Conservation (phyloP, 1,139 yeast species). For the Casaregolazyma lundiana region DNA sequence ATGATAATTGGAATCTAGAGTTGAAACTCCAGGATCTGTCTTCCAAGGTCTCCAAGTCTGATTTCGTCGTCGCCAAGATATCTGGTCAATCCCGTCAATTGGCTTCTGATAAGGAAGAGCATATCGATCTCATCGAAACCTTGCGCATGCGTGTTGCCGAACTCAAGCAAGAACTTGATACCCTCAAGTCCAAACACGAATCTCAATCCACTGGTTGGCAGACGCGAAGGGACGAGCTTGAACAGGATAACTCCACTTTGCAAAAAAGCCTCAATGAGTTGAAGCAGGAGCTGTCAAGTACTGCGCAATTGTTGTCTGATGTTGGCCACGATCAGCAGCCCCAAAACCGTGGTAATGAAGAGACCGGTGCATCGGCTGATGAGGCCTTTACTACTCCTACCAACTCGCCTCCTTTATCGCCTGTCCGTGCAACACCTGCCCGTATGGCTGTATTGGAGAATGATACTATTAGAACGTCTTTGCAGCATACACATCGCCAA, state of each 20-base stretch:
- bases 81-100: constrained; percentile 26
- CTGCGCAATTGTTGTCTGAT: constrained; percentile 10
- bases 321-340: not conserved
- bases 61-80: constrained; percentile 25
- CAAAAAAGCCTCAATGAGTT: constrained; percentile 18
- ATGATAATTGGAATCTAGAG: constrained; percentile 77
- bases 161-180: constrained; percentile 26
- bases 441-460: constrained; percentile 54
- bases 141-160: constrained; percentile 29
- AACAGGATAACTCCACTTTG: constrained; percentile 24
- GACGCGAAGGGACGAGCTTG: constrained; percentile 23
- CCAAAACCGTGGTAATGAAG: constrained; percentile 2
- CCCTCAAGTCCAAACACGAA: constrained; percentile 24
- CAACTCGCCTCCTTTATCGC: constrained; percentile 39
- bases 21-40: constrained; percentile 48
- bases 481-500: constrained; percentile 57
- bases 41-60: constrained; percentile 37
- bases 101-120: constrained; percentile 27
- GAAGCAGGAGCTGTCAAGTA: constrained; percentile 15
- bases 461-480: constrained; percentile 63
- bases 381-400: constrained; percentile 28
- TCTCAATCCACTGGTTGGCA: constrained; percentile 19
- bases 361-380: constrained; percentile 27
- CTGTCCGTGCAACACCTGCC: constrained; percentile 44
- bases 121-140: constrained; percentile 32